Evolutionary conservation across 208 protist genomes (phyloP).

Genomic region (Entamoeba invadens): DNA sequence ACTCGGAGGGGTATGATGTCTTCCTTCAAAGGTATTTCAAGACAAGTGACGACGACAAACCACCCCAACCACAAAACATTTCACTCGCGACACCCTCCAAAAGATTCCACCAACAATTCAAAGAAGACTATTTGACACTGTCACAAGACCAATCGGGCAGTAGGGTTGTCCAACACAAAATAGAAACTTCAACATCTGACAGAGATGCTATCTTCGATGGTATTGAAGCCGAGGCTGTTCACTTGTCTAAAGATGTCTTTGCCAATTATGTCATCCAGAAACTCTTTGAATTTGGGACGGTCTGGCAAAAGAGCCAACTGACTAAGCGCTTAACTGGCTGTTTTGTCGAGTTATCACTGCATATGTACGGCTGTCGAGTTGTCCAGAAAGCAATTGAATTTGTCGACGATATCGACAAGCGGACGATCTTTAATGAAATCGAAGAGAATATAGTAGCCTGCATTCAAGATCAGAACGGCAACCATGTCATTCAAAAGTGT

Average conservation of each 20-base stretch:
- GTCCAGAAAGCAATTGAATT: constrained; percentile 65
- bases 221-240: neutral
- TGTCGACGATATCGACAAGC: constrained; percentile 13
- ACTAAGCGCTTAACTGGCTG: constrained; percentile 60
- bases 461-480: constrained; percentile 94
- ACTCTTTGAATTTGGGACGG: constrained; percentile 14
- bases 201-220: neutral
- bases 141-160: neutral
- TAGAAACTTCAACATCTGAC: neutral
- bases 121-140: neutral
- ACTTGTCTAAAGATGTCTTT: constrained; percentile 55
- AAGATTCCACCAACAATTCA: neutral
- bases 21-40: neutral
- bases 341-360: constrained; percentile 71
- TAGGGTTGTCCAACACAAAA: constrained; percentile 3
- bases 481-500: constrained; percentile 96
- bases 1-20: neutral
- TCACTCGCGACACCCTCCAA: neutral
- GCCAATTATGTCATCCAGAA: constrained; percentile 40
- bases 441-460: constrained; percentile 75
- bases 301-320: constrained; percentile 22
- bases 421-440: constrained; percentile 60
- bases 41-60: neutral
- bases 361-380: constrained; percentile 88
- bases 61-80: neutral